Base-by-base conservation (phyloP, 208 protist species). In the Leptomonas pyrrhocoris region DNA sequence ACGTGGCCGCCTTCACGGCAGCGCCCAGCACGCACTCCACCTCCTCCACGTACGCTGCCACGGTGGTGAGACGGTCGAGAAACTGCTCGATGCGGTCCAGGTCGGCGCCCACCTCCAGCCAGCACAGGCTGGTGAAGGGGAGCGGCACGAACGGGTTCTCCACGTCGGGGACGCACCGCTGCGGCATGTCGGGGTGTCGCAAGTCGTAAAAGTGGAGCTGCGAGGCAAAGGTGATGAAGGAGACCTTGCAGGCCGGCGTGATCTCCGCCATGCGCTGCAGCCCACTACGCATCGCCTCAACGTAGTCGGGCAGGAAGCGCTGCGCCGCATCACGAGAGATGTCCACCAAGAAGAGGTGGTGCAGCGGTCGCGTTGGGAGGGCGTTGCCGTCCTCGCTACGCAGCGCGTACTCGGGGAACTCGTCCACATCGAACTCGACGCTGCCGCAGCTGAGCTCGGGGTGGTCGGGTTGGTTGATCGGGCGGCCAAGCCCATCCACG, bases 141-240 rank as follows among this genome's bases (percentile, higher is more conserved):
- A 97, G 83, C 23, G 94, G 92, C 15, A 96, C 92, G 67, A 97
- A 97, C 23, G 91, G 88, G 68, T 90, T 86, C 36, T 93, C 83
- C 19, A 96, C 85, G 68, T 97, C 93, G 13, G 89, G 74, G 28
- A 96, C 90, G 76, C 84, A 82, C 16, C 86, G 63, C 84, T 94
- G 89, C 66, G 92, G 90, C 48, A 95, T 79, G 40, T 80, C 68
- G 19, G 83, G 85, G 58, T 95, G 62, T 40, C 76, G 84, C 23
- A 96, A 68, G 74, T 97, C 86, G 77, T 96, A 97, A 61, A 97
- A 97, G 67, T 97, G 94, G 31, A 97, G 71, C 59, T 85, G 89
- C 9, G 86, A 80, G 36, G 84, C 90, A 62, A 89, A 97, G 21
- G 90, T 96, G 50, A 97, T 87, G 57, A 97, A 97, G 23, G 90